Base-by-base conservation (phyloP, 805 yeast species). In the Starmerella stellata region DNA sequence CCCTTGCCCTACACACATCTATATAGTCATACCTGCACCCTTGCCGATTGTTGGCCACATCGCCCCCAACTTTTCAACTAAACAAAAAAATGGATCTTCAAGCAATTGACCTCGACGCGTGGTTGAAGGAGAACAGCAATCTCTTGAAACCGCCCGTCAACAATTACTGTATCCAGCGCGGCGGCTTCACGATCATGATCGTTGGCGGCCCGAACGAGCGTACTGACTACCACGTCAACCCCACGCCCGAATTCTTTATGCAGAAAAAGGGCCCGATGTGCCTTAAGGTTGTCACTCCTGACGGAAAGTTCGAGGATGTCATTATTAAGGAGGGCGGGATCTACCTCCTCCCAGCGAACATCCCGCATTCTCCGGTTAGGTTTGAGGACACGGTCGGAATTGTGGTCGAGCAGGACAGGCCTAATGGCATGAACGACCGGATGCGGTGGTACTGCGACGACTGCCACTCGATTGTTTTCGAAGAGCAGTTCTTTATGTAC, bases 131-230 rank as follows among this genome's bases (percentile, higher is more conserved):
- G 51, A 80, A 85, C 56, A 63, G 66, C 18, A 72, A 78, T 46
- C 64, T 80, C 13, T 66, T 85, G 29, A 75, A 79, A 55, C 95
- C 95, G 1, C 95, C 95, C 1, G 94, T 85, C 25, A 82, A 82
- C 57, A 85, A 85, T 54, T 85, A 61, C 60, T 82, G 95, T 52
- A 69, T 85, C 21, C 93, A 85, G 57, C 65, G 83, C 35, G 94
- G 92, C 4, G 95, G 95, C 0, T 79, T 78, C 55, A 83, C 95
- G 0, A 82, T 83, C 28, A 85, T 85, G 95, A 74, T 83, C 37
- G 93, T 85, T 1, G 95, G 95, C 14, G 95, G 95, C 0, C 95
- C 95, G 3, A 85, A 85, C 55, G 93, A 76, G 52, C 66, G 95
- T 41, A 83, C 93, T 0, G 95, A 85, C 55, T 85, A 81, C 55